Evolutionary conservation across 495 filamentous ascomycete genomes (phyloP).

Genomic region (Penicillium atrosanguineum): DNA sequence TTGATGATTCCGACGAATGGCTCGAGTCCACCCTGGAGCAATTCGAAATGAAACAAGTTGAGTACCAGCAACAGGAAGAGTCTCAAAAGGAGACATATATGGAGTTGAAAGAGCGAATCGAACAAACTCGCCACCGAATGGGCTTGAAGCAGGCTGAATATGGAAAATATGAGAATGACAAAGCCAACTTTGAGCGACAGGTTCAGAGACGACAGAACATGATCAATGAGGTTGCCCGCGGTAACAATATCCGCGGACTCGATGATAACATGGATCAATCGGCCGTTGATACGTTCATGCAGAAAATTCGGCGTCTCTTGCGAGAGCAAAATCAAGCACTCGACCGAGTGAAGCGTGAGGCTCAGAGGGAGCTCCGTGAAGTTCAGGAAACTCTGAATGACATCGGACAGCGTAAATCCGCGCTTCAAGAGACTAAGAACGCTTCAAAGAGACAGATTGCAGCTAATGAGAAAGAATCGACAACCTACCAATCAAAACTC

Average conservation of each 20-base stretch:
- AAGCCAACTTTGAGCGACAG: slow-evolving; percentile 80
- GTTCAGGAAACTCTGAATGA: slow-evolving; percentile 65
- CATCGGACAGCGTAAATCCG: slow-evolving; percentile 65
- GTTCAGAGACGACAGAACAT: slow-evolving; percentile 64
- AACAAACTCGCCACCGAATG: slow-evolving; percentile 53
- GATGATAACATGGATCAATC: slow-evolving; percentile 73
- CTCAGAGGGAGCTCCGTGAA: slow-evolving; percentile 64
- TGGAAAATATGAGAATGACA: slow-evolving; percentile 81
- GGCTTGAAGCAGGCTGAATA: slow-evolving; percentile 75
- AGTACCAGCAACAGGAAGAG: slow-evolving; percentile 62
- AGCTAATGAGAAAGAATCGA: slow-evolving; percentile 64
- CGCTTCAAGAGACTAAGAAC: slow-evolving; percentile 66
- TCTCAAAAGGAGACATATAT: slow-evolving; percentile 57
- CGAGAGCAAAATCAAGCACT: slow-evolving; percentile 75
- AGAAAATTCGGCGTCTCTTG: slow-evolving; percentile 67
- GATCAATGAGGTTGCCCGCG: slow-evolving; percentile 72
- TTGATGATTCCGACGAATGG: slow-evolving; percentile 75
- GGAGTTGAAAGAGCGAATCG: slow-evolving; percentile 62
- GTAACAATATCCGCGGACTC: slow-evolving; percentile 82
- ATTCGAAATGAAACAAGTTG: slow-evolving; percentile 70
- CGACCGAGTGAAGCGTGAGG: slow-evolving; percentile 69
- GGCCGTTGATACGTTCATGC: slow-evolving; percentile 73
- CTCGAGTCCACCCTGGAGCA: slow-evolving; percentile 73
- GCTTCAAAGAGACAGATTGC: slow-evolving; percentile 65
- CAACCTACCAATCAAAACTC: slow-evolving; percentile 60